These are phyloP conservation scores for Apostasia ramifera DNA, from an alignment of 106 monocot genomes.

Conservation along the genomic window DNA sequence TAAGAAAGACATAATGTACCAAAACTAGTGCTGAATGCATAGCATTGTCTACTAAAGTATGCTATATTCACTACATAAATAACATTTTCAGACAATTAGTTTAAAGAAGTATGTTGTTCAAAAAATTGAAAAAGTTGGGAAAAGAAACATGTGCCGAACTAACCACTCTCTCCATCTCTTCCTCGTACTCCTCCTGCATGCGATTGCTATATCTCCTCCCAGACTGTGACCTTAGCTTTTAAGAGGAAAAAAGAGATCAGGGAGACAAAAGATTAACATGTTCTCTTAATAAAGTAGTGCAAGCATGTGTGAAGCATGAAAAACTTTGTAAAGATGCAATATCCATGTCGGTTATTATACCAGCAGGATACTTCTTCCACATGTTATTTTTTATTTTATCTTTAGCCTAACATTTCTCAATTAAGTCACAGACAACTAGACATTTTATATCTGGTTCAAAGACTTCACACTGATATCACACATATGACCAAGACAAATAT, in stretches of 20 bases:
- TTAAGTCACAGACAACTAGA: too few species aligned
- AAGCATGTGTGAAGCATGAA: not conserved
- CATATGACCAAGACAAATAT: too few species aligned
- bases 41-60: too few species aligned
- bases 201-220: conserved; percentile 45
- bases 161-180: conserved; percentile 95
- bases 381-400: too few species aligned
- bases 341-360: too few species aligned
- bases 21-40: too few species aligned
- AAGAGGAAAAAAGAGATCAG: not conserved
- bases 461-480: too few species aligned
- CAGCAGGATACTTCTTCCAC: too few species aligned
- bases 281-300: not conserved
- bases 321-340: not conserved
- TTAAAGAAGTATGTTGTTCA: not conserved
- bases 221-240: conserved; percentile 34
- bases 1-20: too few species aligned
- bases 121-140: not conserved
- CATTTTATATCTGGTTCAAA: too few species aligned
- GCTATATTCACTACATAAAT: too few species aligned
- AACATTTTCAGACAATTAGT: not conserved
- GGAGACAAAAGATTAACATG: not conserved
- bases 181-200: conserved; percentile 63
- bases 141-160: conserved; percentile 12
- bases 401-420: too few species aligned